Percentiles rank a stretch among this genome's conserved stretches.
These are phyloP conservation scores for Desmodesmus armatus DNA, from an alignment of 139 green algal species.

Conservation along the genomic window DNA sequence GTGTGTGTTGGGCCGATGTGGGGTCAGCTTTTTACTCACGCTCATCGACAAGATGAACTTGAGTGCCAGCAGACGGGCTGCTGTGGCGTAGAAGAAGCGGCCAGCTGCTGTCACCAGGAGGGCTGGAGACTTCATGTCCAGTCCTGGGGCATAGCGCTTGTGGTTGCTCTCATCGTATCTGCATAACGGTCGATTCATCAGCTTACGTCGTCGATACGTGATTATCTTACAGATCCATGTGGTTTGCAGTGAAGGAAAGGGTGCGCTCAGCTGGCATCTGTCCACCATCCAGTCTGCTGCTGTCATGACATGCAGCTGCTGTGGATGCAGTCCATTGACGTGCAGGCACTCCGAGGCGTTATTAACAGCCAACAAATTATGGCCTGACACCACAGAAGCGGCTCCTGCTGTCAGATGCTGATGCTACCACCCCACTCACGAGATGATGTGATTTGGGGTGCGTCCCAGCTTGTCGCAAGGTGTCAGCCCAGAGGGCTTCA, in stretches of 20 bases:
- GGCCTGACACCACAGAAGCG: neutral
- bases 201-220: neutral
- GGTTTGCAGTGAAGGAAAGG: neutral
- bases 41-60: conserved; percentile 98
- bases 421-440: too few relatives aligned
- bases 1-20: neutral
- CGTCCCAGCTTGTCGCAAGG: conserved; percentile 53
- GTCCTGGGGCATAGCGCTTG: conserved; percentile 82
- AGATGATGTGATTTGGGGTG: conserved; percentile 61
- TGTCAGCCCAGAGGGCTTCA: conserved; percentile 40
- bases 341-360: neutral
- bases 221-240: too few relatives aligned
- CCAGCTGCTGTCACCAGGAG: conserved; percentile 98
- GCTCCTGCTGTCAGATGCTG: too few relatives aligned
- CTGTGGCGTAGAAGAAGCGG: conserved; percentile 98
- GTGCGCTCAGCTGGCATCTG: neutral
- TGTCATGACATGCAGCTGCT: neutral
- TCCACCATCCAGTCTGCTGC: too few relatives aligned
- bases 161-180: conserved; percentile 93
- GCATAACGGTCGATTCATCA: too few relatives aligned
- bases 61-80: conserved; percentile 92
- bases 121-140: conserved; percentile 93
- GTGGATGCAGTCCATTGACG: neutral
- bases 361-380: neutral
- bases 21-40: conserved; percentile 69